Percentiles rank a stretch among this genome's conserved stretches.
Evolutionary conservation across 2,329 filamentous ascomycete genomes (phyloP).

Genomic region (Pseudocercospora fuligena): DNA sequence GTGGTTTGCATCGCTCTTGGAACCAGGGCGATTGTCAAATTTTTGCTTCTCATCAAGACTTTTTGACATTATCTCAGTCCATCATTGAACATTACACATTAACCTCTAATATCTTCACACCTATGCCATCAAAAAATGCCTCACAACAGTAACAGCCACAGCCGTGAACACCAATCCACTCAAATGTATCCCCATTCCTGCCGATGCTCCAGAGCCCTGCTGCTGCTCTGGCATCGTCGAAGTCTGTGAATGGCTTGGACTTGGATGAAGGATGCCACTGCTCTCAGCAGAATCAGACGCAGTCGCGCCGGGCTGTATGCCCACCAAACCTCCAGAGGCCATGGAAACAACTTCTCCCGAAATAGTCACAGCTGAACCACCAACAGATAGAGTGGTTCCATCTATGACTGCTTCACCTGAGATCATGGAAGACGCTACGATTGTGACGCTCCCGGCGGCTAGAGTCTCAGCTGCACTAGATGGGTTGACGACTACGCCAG

Average conservation of each 20-base stretch:
- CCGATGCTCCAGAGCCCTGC: not conserved
- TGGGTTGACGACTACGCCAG: not conserved
- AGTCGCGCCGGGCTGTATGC: not conserved
- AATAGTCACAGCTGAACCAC: slow-evolving; percentile 7
- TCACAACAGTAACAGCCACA: not conserved
- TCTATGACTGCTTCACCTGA: not conserved
- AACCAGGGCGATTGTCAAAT: too few species aligned
- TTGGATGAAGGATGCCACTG: not conserved
- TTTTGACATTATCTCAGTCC: too few species aligned
- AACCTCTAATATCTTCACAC: too few species aligned
- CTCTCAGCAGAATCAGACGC: not conserved
- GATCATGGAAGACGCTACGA: not conserved
- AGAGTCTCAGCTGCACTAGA: not conserved
- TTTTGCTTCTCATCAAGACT: too few species aligned
- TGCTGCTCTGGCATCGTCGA: not conserved
- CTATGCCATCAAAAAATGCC: not conserved
- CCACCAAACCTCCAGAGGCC: not conserved
- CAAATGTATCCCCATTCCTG: not conserved
- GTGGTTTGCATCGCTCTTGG: too few species aligned
- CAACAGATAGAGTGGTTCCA: slow-evolving; percentile 1
- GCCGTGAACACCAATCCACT: not conserved
- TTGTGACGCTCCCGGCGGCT: not conserved
- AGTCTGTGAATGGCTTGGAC: not conserved
- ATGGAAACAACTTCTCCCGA: not conserved
- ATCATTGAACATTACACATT: too few species aligned